phyloP scores from a whole-genome alignment of 257 asterid genomes.

The Coffea canephora region DNA sequence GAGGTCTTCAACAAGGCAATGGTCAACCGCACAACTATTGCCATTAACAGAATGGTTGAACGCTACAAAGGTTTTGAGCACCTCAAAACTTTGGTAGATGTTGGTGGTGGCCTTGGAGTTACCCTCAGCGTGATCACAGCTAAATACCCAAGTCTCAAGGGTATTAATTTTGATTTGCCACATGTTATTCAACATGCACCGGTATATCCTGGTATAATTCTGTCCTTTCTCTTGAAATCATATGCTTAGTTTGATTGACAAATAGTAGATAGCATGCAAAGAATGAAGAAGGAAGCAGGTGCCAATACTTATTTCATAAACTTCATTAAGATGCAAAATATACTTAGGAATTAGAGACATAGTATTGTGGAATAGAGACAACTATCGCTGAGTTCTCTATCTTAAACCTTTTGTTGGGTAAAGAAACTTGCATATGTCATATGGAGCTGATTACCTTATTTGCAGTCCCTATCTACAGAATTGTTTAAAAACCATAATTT shows the following conservation, averaged over 20 bases:
- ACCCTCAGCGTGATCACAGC: conserved; percentile 33
- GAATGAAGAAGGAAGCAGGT: no score
- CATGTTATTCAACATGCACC: conserved; percentile 41
- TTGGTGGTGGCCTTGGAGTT: conserved; percentile 45
- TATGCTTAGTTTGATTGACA: background rate
- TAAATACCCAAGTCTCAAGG: conserved; percentile 32
- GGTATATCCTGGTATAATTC: conserved; percentile 24
- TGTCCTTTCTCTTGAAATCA: background rate
- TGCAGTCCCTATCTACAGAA: background rate
- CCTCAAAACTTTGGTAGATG: background rate
- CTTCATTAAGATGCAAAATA: no score
- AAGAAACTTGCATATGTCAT: no score
- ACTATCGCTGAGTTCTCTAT: no score
- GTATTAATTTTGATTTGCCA: conserved; percentile 1
- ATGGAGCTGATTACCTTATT: background rate
- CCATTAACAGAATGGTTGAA: conserved; percentile 27
- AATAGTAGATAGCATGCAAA: background rate
- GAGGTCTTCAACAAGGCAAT: conserved; percentile 37
- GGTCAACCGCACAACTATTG: conserved; percentile 25
- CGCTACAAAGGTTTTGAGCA: conserved; percentile 36
- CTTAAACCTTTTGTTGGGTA: no score
- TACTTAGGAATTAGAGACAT: no score
- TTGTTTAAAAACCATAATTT: background rate
- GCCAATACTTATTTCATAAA: no score
- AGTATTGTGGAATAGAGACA: no score